phyloP scores from a whole-genome alignment of 441 rosid species.

The Euphorbia corollata region DNA sequence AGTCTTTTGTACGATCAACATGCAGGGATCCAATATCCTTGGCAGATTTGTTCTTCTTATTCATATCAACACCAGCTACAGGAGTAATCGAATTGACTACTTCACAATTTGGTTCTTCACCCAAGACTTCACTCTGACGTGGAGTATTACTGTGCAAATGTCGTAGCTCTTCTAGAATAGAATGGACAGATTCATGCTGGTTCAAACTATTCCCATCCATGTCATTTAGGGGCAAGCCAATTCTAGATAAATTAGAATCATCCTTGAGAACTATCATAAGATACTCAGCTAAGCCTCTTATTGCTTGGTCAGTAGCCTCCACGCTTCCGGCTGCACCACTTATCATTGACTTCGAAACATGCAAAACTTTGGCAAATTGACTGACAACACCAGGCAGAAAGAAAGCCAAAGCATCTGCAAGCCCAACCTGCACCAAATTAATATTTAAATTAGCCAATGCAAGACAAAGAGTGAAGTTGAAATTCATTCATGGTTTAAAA shows the following conservation, averaged over 20 bases:
- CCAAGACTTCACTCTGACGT: constrained; percentile 27
- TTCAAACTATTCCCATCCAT: constrained; percentile 26
- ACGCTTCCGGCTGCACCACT: constrained; percentile 94
- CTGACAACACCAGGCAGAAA: constrained; percentile 94
- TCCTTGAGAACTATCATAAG: constrained; percentile 81
- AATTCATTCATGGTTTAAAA: too few relatives aligned
- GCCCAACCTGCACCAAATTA: constrained; percentile 55
- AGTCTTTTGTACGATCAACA: constrained; percentile 69
- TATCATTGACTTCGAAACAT: constrained; percentile 62
- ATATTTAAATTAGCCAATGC: constrained; percentile 16
- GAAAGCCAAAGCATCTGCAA: constrained; percentile 86
- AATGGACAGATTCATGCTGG: constrained; percentile 39
- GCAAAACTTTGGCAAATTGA: constrained; percentile 77
- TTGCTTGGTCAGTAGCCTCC: constrained; percentile 77
- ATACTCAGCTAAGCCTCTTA: constrained; percentile 86
- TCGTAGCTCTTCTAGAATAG: constrained; percentile 59
- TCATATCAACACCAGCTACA: constrained; percentile 28
- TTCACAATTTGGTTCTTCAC: constrained; percentile 32
- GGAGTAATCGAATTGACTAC: constrained; percentile 21
- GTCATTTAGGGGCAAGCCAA: constrained; percentile 27
- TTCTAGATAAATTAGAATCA: constrained; percentile 48
- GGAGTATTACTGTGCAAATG: constrained; percentile 42
- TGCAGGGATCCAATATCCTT: constrained; percentile 47
- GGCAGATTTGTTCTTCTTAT: constrained; percentile 21
- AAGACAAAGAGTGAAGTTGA: constrained; percentile 2